phyloP scores from a whole-genome alignment of 1,139 yeast species.

The Blastobotrys raffinosifermentans region DNA sequence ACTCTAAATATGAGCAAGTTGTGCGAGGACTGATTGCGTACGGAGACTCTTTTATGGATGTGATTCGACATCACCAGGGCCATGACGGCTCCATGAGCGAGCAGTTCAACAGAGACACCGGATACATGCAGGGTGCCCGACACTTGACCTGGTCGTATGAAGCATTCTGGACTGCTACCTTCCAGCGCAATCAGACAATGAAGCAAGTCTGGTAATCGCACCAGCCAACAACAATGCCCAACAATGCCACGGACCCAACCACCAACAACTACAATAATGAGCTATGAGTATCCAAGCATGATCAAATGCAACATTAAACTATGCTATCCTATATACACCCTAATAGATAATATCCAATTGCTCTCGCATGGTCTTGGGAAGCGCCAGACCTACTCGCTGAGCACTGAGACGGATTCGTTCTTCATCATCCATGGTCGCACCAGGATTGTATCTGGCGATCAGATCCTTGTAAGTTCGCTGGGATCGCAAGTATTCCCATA shows the following conservation, averaged over 20 bases:
- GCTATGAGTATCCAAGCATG: too few species aligned
- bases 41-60: slow-evolving; percentile 73
- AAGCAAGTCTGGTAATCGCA: too few species aligned
- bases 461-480: slow-evolving; percentile 77
- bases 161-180: slow-evolving; percentile 63
- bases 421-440: slow-evolving; percentile 66
- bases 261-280: too few species aligned
- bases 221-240: too few species aligned
- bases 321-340: too few species aligned
- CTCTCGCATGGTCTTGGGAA: slow-evolving; percentile 35
- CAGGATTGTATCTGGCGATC: slow-evolving; percentile 82
- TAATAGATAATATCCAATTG: too few species aligned
- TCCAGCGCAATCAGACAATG: slow-evolving; percentile 31
- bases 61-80: slow-evolving; percentile 67
- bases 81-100: slow-evolving; percentile 78
- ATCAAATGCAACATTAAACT: too few species aligned
- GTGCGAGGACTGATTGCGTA: slow-evolving; percentile 31
- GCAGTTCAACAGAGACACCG: slow-evolving; percentile 75
- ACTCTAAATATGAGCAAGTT: slow-evolving; percentile 16
- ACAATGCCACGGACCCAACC: too few species aligned
- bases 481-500: slow-evolving; percentile 52
- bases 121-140: slow-evolving; percentile 82
- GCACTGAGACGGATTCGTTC: slow-evolving; percentile 80
- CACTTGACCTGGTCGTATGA: slow-evolving; percentile 91
- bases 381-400: slow-evolving; percentile 70